phyloP scores from a whole-genome alignment of 139 green algal genomes.

The Micractinium conductrix region DNA sequence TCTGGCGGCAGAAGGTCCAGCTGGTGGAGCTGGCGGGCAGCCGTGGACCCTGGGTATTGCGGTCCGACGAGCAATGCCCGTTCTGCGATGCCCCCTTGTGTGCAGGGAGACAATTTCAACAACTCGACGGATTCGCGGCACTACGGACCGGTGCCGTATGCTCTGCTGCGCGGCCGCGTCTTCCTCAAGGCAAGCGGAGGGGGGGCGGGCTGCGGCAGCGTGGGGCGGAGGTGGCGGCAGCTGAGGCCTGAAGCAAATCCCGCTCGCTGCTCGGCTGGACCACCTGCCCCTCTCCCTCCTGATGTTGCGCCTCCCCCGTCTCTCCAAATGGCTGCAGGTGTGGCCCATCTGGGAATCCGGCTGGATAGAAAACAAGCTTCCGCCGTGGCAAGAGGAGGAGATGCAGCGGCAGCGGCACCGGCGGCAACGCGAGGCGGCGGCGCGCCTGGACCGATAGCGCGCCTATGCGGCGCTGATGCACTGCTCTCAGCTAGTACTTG shows the following conservation, averaged over 20 bases:
- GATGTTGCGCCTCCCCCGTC: background rate
- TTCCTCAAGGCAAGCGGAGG: slow-evolving; percentile 38
- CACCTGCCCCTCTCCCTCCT: too few species aligned
- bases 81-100: background rate
- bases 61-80: background rate
- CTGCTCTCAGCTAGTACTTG: background rate
- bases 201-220: background rate
- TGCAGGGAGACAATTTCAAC: slow-evolving; percentile 72
- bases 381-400: slow-evolving; percentile 24
- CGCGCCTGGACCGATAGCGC: background rate
- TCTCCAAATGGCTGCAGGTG: slow-evolving; percentile 38
- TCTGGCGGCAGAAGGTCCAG: background rate
- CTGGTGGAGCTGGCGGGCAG: too few species aligned
- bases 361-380: slow-evolving; percentile 42
- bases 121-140: slow-evolving; percentile 83
- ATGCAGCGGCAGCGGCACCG: slow-evolving; percentile 9
- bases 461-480: background rate
- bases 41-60: background rate
- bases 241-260: background rate
- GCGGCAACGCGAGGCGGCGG: background rate
- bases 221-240: too few species aligned
- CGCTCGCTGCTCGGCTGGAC: too few species aligned
- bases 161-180: slow-evolving; percentile 67
- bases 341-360: slow-evolving; percentile 53
- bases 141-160: slow-evolving; percentile 81